These are phyloP conservation scores for Xerocomus amazonicus DNA, from an alignment of 1,284 basidiomycete genomes.

Conservation along the genomic window DNA sequence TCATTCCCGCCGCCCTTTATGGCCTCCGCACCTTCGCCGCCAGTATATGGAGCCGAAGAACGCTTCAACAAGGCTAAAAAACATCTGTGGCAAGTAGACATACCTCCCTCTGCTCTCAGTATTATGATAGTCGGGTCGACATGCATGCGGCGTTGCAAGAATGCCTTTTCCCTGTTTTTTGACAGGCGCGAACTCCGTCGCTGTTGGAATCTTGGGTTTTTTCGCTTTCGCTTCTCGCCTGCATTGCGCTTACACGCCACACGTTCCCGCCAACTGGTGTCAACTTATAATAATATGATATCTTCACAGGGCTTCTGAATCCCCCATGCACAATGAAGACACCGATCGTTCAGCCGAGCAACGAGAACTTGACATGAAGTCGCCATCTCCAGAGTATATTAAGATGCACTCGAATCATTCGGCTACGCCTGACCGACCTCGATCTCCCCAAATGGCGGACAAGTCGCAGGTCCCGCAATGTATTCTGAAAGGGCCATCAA, in stretches of 20 bases:
- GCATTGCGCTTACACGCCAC: constrained; percentile 29
- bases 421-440: constrained; percentile 14
- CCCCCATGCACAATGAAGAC: constrained; percentile 24
- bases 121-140: constrained; percentile 3
- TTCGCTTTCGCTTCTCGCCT: constrained; percentile 23
- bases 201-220: constrained; percentile 8
- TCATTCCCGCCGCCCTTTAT: constrained; percentile 18
- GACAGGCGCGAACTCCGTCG: constrained; percentile 19
- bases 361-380: constrained; percentile 15
- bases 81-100: constrained; percentile 32
- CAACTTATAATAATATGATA: constrained; percentile 18
- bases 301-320: constrained; percentile 31
- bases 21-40: constrained; percentile 26
- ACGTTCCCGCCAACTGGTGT: constrained; percentile 17
- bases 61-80: constrained; percentile 37
- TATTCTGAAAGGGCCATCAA: constrained; percentile 23
- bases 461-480: constrained; percentile 23
- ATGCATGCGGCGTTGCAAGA: constrained; percentile 11
- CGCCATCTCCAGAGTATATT: constrained; percentile 20
- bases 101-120: constrained; percentile 4
- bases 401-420: constrained; percentile 21
- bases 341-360: constrained; percentile 14
- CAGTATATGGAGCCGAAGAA: constrained; percentile 25
- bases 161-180: constrained; percentile 11
- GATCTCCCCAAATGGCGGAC: constrained; percentile 19